Evolutionary conservation across 176 grass and related monocot species (phyloP), one percentile per base, ranked within the genome.

Genomic region (Oryza rufipogon): DNA sequence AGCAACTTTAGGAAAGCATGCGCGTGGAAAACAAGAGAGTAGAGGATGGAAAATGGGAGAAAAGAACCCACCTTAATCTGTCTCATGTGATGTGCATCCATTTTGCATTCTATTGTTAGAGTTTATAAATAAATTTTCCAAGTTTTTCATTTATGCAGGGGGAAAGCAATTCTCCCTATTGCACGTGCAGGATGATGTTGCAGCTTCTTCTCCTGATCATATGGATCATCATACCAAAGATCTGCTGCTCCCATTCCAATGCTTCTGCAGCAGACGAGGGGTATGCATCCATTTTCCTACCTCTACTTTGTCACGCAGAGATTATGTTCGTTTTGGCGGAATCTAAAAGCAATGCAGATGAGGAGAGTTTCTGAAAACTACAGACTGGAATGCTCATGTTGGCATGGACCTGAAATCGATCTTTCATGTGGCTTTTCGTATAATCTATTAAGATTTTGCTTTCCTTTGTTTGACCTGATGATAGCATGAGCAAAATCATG

Each of bases 251-350:
- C 94, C 94, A 19, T 97, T 97, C 64, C 94, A 90, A 13, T 93
- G 89, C 75, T 97, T 97, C 84, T 97, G 94, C 81, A 93, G 79
- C 75, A 88, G 91, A 60, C 89, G 94, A 90, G 89, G 91, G 78
- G 94, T 97, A 97, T 71, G 84, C 64, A 19, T 44, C 42, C 2
- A 44, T 28, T 60, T 22, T 14, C 5, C 45, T 64, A 1, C 67
- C 51, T 5, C 39, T 7, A 11, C 52, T 30, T 65, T 26, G 33
- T 42, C 39, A 2, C 77, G 7, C 25, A 28, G 1, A 19, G 16
- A 17, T 54, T 47, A 48, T 51, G 12, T 23, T 36, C 25, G 2
- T 23, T 46, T 60, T 75, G 12, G n/a, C 13, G 30, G 76, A 71
- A 80, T 25, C 2, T 72, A 10, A 80, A 68, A 0, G 25, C n/a